Percentiles rank a stretch among this genome's conserved stretches.
Evolutionary conservation across 257 asterid genomes (phyloP).

Genomic region (Solanum clarkiae): DNA sequence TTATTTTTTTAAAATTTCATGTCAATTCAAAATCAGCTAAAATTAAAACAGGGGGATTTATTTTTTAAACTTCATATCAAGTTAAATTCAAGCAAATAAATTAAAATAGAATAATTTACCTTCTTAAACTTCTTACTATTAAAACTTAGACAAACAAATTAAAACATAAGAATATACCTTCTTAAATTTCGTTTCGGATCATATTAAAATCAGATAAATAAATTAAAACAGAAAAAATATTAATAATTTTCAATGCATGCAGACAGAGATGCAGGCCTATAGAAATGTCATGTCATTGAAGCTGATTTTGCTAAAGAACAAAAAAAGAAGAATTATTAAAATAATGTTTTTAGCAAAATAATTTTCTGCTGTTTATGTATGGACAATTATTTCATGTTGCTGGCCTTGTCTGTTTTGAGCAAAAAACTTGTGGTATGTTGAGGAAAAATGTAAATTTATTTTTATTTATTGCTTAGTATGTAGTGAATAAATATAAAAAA

Average conservation of each 20-base stretch:
- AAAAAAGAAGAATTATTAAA: not conserved
- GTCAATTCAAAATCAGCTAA: not conserved
- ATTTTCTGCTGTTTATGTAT: not conserved
- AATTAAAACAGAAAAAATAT: too few species aligned
- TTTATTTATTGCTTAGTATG: too few species aligned
- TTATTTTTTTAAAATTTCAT: not conserved
- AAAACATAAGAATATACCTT: not conserved
- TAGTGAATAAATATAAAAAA: too few species aligned
- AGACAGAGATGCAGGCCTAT: not conserved
- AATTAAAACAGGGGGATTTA: too few species aligned
- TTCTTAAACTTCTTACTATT: too few species aligned
- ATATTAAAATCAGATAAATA: too few species aligned
- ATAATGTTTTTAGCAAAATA: not conserved
- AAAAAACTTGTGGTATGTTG: not conserved
- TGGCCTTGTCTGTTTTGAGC: not conserved
- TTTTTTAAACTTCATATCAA: too few species aligned
- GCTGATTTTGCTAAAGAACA: not conserved
- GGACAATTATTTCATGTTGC: not conserved
- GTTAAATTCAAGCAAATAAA: too few species aligned
- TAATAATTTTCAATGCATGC: not conserved
- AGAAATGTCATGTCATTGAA: not conserved
- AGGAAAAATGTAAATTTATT: too few species aligned
- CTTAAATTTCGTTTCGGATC: too few species aligned
- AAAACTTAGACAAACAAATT: not conserved
- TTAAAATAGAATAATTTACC: too few species aligned